phyloP scores from a whole-genome alignment of 2,329 filamentous ascomycete genomes.

The Colletotrichum sp. region DNA sequence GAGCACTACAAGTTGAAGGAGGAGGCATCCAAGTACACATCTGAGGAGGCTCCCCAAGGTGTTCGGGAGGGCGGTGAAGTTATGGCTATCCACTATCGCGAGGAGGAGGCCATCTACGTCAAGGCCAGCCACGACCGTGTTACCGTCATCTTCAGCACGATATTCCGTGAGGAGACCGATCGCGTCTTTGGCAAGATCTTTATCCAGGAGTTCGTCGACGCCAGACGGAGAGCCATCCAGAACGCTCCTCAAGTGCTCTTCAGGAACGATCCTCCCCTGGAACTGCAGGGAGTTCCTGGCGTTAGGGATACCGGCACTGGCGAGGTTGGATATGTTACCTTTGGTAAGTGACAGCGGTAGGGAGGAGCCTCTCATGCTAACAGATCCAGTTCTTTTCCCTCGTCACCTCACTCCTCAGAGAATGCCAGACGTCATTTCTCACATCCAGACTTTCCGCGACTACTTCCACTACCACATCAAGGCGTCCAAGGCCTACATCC shows the following conservation, averaged over 20 bases:
- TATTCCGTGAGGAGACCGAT: slow-evolving; percentile 98
- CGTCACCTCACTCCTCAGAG: slow-evolving; percentile 90
- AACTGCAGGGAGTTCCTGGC: slow-evolving; percentile 87
- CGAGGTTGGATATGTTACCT: slow-evolving; percentile 97
- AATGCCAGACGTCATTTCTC: slow-evolving; percentile 94
- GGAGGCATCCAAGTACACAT: slow-evolving; percentile 89
- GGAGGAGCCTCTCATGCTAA: slow-evolving; percentile 17
- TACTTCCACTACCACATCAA: slow-evolving; percentile 99
- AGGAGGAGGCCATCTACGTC: slow-evolving; percentile 98
- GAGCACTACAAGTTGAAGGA: slow-evolving; percentile 88
- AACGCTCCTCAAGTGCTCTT: slow-evolving; percentile 98
- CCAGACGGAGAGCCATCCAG: slow-evolving; percentile 91
- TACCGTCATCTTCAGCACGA: slow-evolving; percentile 97
- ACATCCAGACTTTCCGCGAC: slow-evolving; percentile 99
- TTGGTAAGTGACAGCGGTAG: slow-evolving; percentile 66
- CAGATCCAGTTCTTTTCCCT: slow-evolving; percentile 81
- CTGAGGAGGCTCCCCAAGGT: slow-evolving; percentile 92
- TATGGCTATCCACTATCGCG: slow-evolving; percentile 96
- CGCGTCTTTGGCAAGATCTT: slow-evolving; percentile 98
- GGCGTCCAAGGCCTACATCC: slow-evolving; percentile 98
- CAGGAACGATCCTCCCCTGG: slow-evolving; percentile 90
- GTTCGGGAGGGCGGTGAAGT: slow-evolving; percentile 88
- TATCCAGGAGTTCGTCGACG: slow-evolving; percentile 98
- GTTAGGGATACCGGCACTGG: slow-evolving; percentile 76
- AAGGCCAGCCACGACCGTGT: slow-evolving; percentile 97